Conservation (phyloP, 2,329 filamentous ascomycete species). For the Myotisia sp. region DNA sequence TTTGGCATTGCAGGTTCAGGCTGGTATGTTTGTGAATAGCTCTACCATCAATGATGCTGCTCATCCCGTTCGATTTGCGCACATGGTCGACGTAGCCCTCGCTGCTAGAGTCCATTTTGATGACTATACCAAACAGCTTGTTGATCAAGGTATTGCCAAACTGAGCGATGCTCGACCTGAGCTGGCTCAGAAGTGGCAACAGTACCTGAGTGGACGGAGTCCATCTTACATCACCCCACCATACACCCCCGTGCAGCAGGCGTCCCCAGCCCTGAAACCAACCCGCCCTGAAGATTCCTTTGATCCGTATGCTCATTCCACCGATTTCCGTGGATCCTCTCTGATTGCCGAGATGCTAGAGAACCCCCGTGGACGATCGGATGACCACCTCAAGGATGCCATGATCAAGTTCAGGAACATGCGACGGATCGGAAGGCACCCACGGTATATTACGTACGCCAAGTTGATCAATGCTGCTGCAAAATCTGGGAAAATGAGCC, state of each 20-base stretch:
- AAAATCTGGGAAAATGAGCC: constrained; percentile 64
- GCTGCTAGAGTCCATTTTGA: constrained; percentile 40
- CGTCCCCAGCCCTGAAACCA: constrained; percentile 39
- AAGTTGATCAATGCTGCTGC: constrained; percentile 87
- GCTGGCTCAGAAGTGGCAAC: constrained; percentile 43
- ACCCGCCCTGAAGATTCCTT: constrained; percentile 64
- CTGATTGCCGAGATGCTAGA: constrained; percentile 83
- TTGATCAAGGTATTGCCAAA: constrained; percentile 45
- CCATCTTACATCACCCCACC: constrained; percentile 26
- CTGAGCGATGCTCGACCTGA: constrained; percentile 35
- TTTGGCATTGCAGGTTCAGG: constrained; percentile 48
- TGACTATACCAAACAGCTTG: constrained; percentile 40
- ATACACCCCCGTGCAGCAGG: constrained; percentile 34
- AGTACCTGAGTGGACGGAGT: constrained; percentile 27
- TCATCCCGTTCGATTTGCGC: constrained; percentile 46
- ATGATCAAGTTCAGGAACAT: constrained; percentile 80
- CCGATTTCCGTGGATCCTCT: constrained; percentile 85
- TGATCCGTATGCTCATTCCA: constrained; percentile 80
- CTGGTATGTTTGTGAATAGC: constrained; percentile 29
- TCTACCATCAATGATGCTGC: constrained; percentile 39
- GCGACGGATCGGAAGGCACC: constrained; percentile 77
- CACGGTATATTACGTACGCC: constrained; percentile 89
- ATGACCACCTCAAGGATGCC: constrained; percentile 63
- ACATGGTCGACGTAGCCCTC: constrained; percentile 46
- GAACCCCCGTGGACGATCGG: constrained; percentile 57